Evolutionary conservation across 805 yeast genomes (phyloP), one percentile per base, ranked within the genome.

Genomic region (Starmerella scarabaei): DNA sequence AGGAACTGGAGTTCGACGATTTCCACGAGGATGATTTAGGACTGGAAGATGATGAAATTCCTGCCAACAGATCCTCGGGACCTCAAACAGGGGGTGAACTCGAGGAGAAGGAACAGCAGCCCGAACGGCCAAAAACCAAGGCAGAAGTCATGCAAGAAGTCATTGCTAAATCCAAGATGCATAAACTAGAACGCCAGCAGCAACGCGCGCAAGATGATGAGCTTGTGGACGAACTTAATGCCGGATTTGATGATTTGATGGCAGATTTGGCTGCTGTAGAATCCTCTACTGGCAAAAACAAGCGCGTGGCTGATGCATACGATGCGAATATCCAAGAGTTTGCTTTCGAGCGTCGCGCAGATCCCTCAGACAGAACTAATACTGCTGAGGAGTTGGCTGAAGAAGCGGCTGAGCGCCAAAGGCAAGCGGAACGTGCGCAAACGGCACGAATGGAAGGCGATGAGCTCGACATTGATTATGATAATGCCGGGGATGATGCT

Each of bases 1-100:
- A 77, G 49, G 63, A 80, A 0, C 63, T 85, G 30, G 62, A 77
- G 0, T 58, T 74, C 24, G 71, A 73, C 44, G 76, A 68, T 44
- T 69, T 69, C 38, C 67, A 66, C 24, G 72, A 65, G 26, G 75
- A 67, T 21, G 74, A 64, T 45, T 52, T 64, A 29, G 64, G 65
- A 5, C 41, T 57, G 8, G 56, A 52, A 5, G 63, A 57, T 16
- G 65, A 60, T 8, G 67, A 60, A 27, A 2, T 30, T n/a, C 15
- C 6, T 16, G 11, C 4, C 12, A 26, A 30, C 15, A n/a, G n/a
- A n/a, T n/a, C n/a, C n/a, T n/a, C n/a, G n/a, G 9, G 32, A 8
- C 17, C 37, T 17, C 21, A 17, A 3, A 17, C 15, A 2, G 35
- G 19, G 24, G 39, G 28, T 4, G 30, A 29, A 3, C 19, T 7